These are phyloP conservation scores for Trichocladium uniseriatum DNA, from an alignment of 495 filamentous ascomycete genomes.

Conservation along the genomic window DNA sequence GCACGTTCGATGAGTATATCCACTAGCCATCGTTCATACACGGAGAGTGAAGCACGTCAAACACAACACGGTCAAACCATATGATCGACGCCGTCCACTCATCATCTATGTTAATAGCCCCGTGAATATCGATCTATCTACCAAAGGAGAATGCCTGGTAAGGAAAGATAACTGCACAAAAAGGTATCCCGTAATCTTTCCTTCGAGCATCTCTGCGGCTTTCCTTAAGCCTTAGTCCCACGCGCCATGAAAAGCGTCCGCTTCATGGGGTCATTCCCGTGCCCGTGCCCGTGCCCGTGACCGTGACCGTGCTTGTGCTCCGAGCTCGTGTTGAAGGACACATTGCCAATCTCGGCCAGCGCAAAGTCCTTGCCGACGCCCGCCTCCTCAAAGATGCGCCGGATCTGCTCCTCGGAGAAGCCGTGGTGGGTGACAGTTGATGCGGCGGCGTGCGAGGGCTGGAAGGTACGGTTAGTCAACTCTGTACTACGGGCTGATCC, in stretches of 20 bases:
- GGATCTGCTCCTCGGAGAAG: conserved; percentile 45
- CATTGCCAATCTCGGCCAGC: conserved; percentile 28
- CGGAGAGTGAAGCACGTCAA: too few relatives aligned
- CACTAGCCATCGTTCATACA: too few relatives aligned
- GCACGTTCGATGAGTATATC: too few relatives aligned
- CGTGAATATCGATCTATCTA: too few relatives aligned
- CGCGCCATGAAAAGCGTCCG: conserved; percentile 22
- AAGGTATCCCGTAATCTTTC: too few relatives aligned
- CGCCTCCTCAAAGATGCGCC: conserved; percentile 42
- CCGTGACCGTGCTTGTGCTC: background rate
- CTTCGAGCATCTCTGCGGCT: too few relatives aligned
- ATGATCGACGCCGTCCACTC: too few relatives aligned
- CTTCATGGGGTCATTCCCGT: conserved; percentile 2
- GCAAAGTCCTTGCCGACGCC: conserved; percentile 40
- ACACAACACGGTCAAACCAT: too few relatives aligned
- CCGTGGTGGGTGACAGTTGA: conserved; percentile 49
- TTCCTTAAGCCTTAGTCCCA: conserved; percentile 22
- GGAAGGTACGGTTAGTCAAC: background rate
- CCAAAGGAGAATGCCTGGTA: too few relatives aligned
- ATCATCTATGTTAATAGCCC: too few relatives aligned
- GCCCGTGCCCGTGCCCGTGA: background rate
- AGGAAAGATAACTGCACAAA: too few relatives aligned
- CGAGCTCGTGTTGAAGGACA: conserved; percentile 8
- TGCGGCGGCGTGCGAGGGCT: conserved; percentile 28
- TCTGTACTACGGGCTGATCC: too few relatives aligned